Conservation (phyloP, 495 filamentous ascomycete species). For the Neurospora africana region DNA sequence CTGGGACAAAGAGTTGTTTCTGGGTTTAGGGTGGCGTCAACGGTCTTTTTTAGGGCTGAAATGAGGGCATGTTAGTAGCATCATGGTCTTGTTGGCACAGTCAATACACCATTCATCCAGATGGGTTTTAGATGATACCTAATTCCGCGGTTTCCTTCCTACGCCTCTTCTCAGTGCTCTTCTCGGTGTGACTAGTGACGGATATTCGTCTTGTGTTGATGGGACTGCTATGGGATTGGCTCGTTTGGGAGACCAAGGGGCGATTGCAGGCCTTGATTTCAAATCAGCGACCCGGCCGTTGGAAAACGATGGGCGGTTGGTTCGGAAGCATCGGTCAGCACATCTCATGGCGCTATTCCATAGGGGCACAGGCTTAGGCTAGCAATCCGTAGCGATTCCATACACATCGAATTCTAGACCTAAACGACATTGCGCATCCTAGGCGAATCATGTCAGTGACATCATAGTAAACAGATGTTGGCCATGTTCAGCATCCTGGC, state of each 20-base stretch:
- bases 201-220: not conserved
- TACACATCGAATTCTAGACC: not conserved
- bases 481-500: not conserved
- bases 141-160: not conserved
- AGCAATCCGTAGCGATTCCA: not conserved
- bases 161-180: not conserved
- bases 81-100: constrained; percentile 19
- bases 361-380: not conserved
- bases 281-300: not conserved
- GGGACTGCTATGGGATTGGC: not conserved
- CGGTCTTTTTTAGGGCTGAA: constrained; percentile 24
- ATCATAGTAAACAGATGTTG: not conserved
- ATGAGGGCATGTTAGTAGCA: constrained; percentile 22
- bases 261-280: not conserved
- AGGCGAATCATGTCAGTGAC: not conserved
- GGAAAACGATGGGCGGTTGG: not conserved
- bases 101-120: constrained; percentile 22
- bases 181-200: not conserved
- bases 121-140: constrained; percentile 5
- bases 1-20: constrained; percentile 26
- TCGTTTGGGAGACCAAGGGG: not conserved
- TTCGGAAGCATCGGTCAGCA: not conserved
- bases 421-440: not conserved
- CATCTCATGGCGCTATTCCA: not conserved
- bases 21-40: constrained; percentile 24